Evolutionary conservation across 108 stramenopile species (phyloP).

Genomic region (Skeletonema costatum): DNA sequence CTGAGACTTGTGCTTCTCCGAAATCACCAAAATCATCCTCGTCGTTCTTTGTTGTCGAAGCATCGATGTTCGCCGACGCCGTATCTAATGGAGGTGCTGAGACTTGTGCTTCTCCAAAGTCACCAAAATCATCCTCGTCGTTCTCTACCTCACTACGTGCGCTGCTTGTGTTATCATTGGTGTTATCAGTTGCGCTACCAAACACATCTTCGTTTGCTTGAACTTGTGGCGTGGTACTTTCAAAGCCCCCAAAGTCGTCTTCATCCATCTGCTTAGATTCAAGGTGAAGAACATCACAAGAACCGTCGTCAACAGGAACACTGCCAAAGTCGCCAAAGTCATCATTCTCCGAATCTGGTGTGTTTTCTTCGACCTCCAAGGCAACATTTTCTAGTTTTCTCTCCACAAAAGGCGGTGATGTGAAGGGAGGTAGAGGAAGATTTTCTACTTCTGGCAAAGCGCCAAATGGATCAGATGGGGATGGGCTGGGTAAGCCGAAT

Average conservation of each 20-base stretch:
- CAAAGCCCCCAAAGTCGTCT: conserved; percentile 54
- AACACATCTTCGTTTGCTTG: not conserved
- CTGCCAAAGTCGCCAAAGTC: conserved; percentile 10
- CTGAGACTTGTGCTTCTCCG: conserved; percentile 5
- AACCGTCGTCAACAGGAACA: not conserved
- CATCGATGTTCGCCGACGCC: not conserved
- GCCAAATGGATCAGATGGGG: conserved; percentile 35
- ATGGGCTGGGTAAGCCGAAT: not conserved
- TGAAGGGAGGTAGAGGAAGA: conserved; percentile 33
- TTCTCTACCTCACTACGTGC: not conserved
- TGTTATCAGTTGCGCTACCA: not conserved
- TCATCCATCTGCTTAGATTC: conserved; percentile 1
- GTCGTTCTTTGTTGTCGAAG: not conserved
- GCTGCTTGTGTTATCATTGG: not conserved
- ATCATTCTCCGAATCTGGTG: not conserved
- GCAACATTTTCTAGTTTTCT: not conserved
- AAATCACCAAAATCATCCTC: conserved; percentile 50
- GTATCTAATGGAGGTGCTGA: not conserved
- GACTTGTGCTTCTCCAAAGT: not conserved
- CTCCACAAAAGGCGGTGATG: not conserved
- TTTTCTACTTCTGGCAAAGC: conserved; percentile 39
- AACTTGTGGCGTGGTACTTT: not conserved
- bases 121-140: not conserved
- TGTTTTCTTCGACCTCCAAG: not conserved
- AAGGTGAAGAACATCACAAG: not conserved